Conservation (phyloP, 2,329 filamentous ascomycete genomes). For the Coleophoma cylindrospora region DNA sequence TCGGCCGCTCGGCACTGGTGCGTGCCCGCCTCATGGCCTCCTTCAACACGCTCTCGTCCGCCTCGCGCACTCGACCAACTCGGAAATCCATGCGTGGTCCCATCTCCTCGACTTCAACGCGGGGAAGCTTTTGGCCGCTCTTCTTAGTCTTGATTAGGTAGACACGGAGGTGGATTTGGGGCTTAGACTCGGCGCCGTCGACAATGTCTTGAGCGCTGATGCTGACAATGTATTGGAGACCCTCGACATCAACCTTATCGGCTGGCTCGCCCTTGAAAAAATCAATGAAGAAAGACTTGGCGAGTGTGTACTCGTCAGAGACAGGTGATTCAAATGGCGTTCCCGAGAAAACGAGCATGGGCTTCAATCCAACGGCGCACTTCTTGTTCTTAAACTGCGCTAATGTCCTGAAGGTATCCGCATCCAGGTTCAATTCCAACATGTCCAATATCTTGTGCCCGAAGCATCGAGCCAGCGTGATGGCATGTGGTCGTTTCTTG, state of each 20-base stretch:
- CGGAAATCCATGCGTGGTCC: conserved; percentile 91
- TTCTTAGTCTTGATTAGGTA: conserved; percentile 85
- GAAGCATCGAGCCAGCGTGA: conserved; percentile 82
- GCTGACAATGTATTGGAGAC: conserved; percentile 84
- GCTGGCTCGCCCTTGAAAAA: conserved; percentile 80
- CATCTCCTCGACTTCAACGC: conserved; percentile 93
- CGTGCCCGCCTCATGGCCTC: conserved; percentile 85
- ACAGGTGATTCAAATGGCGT: conserved; percentile 81
- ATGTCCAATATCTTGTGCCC: conserved; percentile 88
- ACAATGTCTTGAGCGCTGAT: conserved; percentile 67
- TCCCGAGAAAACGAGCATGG: conserved; percentile 87
- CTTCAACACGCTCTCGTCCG: conserved; percentile 77
- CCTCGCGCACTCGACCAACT: conserved; percentile 73
- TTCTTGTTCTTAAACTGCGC: conserved; percentile 73
- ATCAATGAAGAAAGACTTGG: conserved; percentile 84
- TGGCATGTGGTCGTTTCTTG: conserved; percentile 92
- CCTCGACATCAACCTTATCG: conserved; percentile 87
- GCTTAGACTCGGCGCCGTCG: conserved; percentile 42
- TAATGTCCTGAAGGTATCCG: conserved; percentile 64
- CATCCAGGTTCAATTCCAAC: conserved; percentile 82
- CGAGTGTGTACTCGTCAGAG: conserved; percentile 72
- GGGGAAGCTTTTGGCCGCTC: conserved; percentile 79
- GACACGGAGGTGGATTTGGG: conserved; percentile 63
- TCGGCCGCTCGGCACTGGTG: conserved; percentile 68
- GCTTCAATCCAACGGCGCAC: conserved; percentile 76